Conservation (phyloP, 2,329 filamentous ascomycete genomes). For the Stagonosporopsis rhizophila region DNA sequence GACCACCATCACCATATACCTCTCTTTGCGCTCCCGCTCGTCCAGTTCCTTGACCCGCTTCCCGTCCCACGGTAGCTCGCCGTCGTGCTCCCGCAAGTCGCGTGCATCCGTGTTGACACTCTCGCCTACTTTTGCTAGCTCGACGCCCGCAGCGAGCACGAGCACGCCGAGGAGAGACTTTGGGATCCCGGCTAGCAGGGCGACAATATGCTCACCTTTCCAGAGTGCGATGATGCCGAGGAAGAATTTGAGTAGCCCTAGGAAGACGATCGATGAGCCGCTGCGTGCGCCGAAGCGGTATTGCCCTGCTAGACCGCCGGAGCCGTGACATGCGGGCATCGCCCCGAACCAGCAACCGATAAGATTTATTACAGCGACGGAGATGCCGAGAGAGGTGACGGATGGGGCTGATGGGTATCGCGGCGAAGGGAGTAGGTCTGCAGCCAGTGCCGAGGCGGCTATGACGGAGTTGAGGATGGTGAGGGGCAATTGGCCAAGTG, state of each 20-base stretch:
- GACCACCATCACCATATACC: constrained; percentile 90
- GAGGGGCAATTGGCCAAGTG: constrained; percentile 85
- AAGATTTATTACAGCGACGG: constrained; percentile 84
- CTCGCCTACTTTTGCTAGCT: constrained; percentile 84
- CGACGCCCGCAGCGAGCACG: constrained; percentile 87
- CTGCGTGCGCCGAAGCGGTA: constrained; percentile 90
- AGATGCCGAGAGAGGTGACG: constrained; percentile 79
- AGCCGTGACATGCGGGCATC: constrained; percentile 95
- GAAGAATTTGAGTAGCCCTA: constrained; percentile 77
- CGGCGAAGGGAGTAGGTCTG: constrained; percentile 75
- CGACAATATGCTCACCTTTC: constrained; percentile 76
- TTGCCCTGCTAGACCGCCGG: constrained; percentile 88
- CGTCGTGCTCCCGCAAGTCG: constrained; percentile 57
- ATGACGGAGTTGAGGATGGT: constrained; percentile 93
- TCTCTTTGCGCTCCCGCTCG: constrained; percentile 72
- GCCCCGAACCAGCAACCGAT: constrained; percentile 88
- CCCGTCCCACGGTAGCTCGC: constrained; percentile 36
- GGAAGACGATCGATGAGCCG: constrained; percentile 79
- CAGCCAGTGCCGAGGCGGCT: constrained; percentile 79
- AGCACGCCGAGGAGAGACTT: constrained; percentile 81
- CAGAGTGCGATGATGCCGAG: constrained; percentile 68
- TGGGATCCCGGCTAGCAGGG: constrained; percentile 75
- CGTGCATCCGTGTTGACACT: constrained; percentile 78
- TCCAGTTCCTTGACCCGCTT: constrained; percentile 62
- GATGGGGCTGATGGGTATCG: constrained; percentile 65